Evolutionary conservation across 352 stramenopile genomes (phyloP), one percentile per base, ranked within the genome.

Genomic region (Phytophthora colocasiae): DNA sequence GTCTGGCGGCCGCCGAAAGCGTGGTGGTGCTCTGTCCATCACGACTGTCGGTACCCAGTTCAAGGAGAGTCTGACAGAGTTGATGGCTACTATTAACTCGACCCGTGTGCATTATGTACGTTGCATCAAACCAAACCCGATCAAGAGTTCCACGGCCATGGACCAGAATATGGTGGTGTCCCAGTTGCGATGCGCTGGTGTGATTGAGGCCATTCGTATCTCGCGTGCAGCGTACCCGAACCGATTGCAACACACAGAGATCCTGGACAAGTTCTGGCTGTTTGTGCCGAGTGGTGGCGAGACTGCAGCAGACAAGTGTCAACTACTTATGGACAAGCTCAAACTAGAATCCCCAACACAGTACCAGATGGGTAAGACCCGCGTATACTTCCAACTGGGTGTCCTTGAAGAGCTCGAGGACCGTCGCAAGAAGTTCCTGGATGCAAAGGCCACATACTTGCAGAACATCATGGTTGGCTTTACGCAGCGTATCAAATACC

Each of bases 111-210:
- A 99, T 70, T 99, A 99, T 68, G 97, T 99, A 48, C 90, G 98
- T 38, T 99, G 98, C 78, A 98, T 99, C 59, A 99, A 99, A 83
- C 97, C 98, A 0, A 99, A 99, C 78, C 90, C 98, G 72, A 91
- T 97, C 32, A 98, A 99, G 71, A 98, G 97, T 66, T 58, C 88
- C 7, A 78, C 63, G 1, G 74, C 57, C n/a, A 93, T 99, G 82
- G 95, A 98, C 45, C 77, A 98, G 36, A 78, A 89, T 22, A 94
- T 98, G 81, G 88, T 98, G 4, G 95, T 98, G 3, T 95, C 98
- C 39, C 97, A 99, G 75, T 72, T 99, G 43, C 87, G 92, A 31
- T 99, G 99, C 63, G 97, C 96, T 65, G 98, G 98, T 87, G 97
- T 99, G 11, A 98, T 99, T 70, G 98, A 99, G 68, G 98, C 98